Evolutionary conservation across 2,329 filamentous ascomycete species (phyloP).

Genomic region (Cucurbitaria berberidis): DNA sequence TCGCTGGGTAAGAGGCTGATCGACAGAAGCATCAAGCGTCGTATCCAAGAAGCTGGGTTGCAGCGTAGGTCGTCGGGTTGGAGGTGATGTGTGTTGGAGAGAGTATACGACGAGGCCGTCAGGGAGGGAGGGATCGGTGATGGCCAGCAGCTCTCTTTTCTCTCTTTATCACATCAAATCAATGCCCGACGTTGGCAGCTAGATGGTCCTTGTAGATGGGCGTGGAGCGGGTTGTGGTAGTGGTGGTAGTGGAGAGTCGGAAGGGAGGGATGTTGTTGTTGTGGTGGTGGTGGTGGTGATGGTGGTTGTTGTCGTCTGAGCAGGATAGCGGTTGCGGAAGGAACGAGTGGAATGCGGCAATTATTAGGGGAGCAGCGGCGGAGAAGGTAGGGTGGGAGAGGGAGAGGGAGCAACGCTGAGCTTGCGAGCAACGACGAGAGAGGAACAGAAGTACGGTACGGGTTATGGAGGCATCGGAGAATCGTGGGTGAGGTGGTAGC

Average conservation of each 20-base stretch:
- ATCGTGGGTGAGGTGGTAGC: slow-evolving; percentile 31
- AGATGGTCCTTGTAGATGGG: slow-evolving; percentile 44
- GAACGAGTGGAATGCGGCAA: slow-evolving; percentile 35
- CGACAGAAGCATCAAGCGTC: slow-evolving; percentile 33
- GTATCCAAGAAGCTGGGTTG: slow-evolving; percentile 26
- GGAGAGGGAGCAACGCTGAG: slow-evolving; percentile 30
- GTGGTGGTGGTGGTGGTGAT: slow-evolving; percentile 21
- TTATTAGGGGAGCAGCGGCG: slow-evolving; percentile 24
- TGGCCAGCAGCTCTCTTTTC: slow-evolving; percentile 32
- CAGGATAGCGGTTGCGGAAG: slow-evolving; percentile 34
- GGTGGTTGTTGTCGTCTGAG: slow-evolving; percentile 29
- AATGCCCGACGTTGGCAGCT: slow-evolving; percentile 26
- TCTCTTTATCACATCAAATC: slow-evolving; percentile 44
- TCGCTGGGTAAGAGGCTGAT: slow-evolving; percentile 29
- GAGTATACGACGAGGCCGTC: slow-evolving; percentile 28
- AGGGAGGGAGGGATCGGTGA: slow-evolving; percentile 25
- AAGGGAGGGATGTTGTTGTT: slow-evolving; percentile 13
- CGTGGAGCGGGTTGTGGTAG: slow-evolving; percentile 32
- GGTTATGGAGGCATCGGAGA: slow-evolving; percentile 40
- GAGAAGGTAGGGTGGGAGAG: slow-evolving; percentile 7
- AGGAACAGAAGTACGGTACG: slow-evolving; percentile 23
- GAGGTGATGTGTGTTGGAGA: slow-evolving; percentile 25
- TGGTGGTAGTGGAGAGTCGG: slow-evolving; percentile 26
- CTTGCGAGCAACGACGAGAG: slow-evolving; percentile 36
- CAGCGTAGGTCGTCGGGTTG: slow-evolving; percentile 14